Conservation (phyloP, 306 rosid species). For the Lathyrus tuberosus region DNA sequence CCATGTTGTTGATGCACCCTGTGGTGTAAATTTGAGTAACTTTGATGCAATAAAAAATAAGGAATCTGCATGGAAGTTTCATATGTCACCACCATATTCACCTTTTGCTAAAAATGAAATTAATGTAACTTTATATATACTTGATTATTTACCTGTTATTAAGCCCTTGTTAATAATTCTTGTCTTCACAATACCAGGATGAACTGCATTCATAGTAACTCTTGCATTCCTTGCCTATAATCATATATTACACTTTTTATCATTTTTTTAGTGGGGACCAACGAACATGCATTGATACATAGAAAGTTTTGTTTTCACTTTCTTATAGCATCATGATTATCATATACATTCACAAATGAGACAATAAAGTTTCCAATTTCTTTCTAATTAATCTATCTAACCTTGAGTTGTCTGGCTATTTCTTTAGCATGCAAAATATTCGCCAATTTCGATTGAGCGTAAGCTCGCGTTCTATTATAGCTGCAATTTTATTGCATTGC, state of each 20-base stretch:
- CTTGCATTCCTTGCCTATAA: constrained; percentile 80
- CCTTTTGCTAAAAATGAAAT: constrained; percentile 17
- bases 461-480: constrained; percentile 87
- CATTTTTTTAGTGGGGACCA: constrained; percentile 2
- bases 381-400: constrained; percentile 11
- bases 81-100: constrained; percentile 26
- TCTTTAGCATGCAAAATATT: constrained; percentile 87
- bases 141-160: constrained; percentile 52
- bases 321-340: constrained; percentile 14
- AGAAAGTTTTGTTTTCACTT: constrained; percentile 21
- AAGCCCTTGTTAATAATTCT: constrained; percentile 81
- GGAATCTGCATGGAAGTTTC: constrained; percentile 66
- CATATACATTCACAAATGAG: neutral
- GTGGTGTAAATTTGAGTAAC: constrained; percentile 75
- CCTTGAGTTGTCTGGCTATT: constrained; percentile 81
- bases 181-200: constrained; percentile 92
- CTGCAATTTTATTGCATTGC: constrained; percentile 47
- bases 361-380: neutral
- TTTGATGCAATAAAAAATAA: constrained; percentile 90
- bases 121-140: neutral
- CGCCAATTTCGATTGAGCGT: constrained; percentile 88
- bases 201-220: constrained; percentile 82
- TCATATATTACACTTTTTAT: neutral
- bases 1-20: constrained; percentile 96
- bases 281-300: constrained; percentile 9